Base-by-base conservation (phyloP, 2,329 filamentous ascomycete genomes). In the Dactylella cylindrospora region DNA sequence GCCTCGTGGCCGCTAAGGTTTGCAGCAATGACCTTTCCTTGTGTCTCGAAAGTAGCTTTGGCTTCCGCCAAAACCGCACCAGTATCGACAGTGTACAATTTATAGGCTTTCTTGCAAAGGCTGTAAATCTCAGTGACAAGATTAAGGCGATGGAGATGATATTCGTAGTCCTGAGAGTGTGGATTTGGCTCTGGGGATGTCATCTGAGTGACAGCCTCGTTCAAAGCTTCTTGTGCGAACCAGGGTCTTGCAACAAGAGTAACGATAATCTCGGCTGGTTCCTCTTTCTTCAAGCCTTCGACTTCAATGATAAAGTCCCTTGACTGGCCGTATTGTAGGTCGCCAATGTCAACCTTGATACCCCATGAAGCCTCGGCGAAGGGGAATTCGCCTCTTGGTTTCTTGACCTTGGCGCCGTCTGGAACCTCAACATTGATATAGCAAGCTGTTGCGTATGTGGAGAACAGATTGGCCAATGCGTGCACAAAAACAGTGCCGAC, bases 401-500 rank as follows among this genome's bases (percentile, higher is more conserved):
- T 44, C 51, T 59, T 64, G 13, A 64, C 59, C 3, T 67, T 67
- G 1, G 70, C 47, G 3, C 62, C 61, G 29, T 65, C 49, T 0
- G 72, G 69, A 0, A 68, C 44, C 10, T 74, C 61, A 15, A 72
- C 68, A n/a, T 72, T 72, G 0, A 79, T 74, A 0, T 73, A 70
- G 0, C 70, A 67, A 0, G 76, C 77, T 5, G 71, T 72, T 2
- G 80, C 80, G 61, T 77, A 82, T 0, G 81, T 84, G 2, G 78
- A 76, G 66, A 82, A 81, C 1, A 84, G 69, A 65, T 84, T 82
- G 13, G 81, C 81, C 1, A 83, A 75, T 1, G 82, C 79, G 66
- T 84, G 80, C 2, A 83, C 75, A 60, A 84, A 83, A 2, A 82
- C 79, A 2, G 81, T 84, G 2, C 79, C 79, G 59, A 84, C 79